A percentile compares a stretch with the other conserved stretches of the same genome.
These are phyloP conservation scores for Ophiobolus disseminans DNA, from an alignment of 2,329 filamentous ascomycete genomes.

Conservation along the genomic window DNA sequence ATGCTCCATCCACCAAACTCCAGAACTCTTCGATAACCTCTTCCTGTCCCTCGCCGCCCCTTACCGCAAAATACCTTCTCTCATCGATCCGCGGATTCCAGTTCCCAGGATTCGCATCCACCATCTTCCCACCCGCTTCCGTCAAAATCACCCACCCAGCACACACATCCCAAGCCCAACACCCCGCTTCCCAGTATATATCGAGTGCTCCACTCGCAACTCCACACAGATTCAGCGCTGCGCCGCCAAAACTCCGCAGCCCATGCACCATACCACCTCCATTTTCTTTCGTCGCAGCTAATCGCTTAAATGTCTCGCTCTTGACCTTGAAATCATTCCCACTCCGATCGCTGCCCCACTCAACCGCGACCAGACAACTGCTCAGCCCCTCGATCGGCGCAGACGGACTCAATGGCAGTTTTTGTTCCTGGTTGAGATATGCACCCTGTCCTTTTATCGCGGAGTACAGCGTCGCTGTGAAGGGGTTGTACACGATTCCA, in stretches of 20 bases:
- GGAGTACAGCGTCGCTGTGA: slow-evolving; percentile 71
- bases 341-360: slow-evolving; percentile 74
- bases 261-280: slow-evolving; percentile 80
- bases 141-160: slow-evolving; percentile 78
- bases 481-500: slow-evolving; percentile 83
- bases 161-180: slow-evolving; percentile 86
- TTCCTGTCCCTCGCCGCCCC: slow-evolving; percentile 55
- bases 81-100: slow-evolving; percentile 68
- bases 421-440: slow-evolving; percentile 52
- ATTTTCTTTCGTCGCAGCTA: slow-evolving; percentile 60
- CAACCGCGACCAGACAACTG: slow-evolving; percentile 70
- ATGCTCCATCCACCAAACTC: slow-evolving; percentile 53
- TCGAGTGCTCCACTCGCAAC: slow-evolving; percentile 76
- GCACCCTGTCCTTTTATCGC: slow-evolving; percentile 73
- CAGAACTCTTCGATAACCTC: slow-evolving; percentile 59
- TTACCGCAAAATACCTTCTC: slow-evolving; percentile 61
- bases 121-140: slow-evolving; percentile 77
- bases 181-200: slow-evolving; percentile 82
- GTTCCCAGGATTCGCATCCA: slow-evolving; percentile 73
- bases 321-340: slow-evolving; percentile 77
- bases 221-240: slow-evolving; percentile 76
- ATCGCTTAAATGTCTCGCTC: slow-evolving; percentile 66
- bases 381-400: slow-evolving; percentile 67
- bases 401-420: slow-evolving; percentile 59
- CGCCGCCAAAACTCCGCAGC: slow-evolving; percentile 73